phyloP scores from a whole-genome alignment of 192 early-diverging fungal genomes.

The Gorgonomyces haynaldii region DNA sequence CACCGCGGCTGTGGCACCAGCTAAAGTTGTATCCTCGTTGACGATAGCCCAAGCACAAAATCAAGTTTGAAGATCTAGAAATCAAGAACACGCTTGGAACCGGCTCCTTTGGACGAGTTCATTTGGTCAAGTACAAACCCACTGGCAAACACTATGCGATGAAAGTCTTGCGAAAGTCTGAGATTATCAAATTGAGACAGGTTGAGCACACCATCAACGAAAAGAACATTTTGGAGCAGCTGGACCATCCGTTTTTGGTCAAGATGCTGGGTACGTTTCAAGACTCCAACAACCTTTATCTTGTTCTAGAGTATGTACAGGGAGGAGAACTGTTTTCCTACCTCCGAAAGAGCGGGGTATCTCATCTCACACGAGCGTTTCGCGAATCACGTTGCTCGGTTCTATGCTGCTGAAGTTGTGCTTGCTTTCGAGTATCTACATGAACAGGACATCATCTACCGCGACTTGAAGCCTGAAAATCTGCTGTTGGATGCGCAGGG shows the following conservation, averaged over 20 bases:
- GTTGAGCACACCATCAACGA: constrained; percentile 98
- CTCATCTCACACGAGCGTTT: constrained; percentile 49
- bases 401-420: constrained; percentile 82
- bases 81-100: constrained; percentile 86
- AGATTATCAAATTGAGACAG: constrained; percentile 90
- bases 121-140: constrained; percentile 68
- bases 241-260: constrained; percentile 84
- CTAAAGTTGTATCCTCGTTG: neutral
- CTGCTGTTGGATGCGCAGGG: constrained; percentile 63
- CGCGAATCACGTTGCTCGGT: constrained; percentile 74
- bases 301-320: constrained; percentile 91
- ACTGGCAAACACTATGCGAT: constrained; percentile 88
- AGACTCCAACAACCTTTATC: constrained; percentile 82
- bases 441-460: constrained; percentile 74
- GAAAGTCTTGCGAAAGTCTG: constrained; percentile 88
- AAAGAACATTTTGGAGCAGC: constrained; percentile 78
- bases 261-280: constrained; percentile 90
- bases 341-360: constrained; percentile 70
- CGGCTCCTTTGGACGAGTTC: constrained; percentile 93
- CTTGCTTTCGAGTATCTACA: constrained; percentile 85
- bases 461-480: constrained; percentile 84
- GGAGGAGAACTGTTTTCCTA: constrained; percentile 97
- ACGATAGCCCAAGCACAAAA: no score
- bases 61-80: constrained; percentile 61
- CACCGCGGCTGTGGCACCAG: neutral